Conservation (phyloP, 768 basidiomycete species). For the Rhizopogon roseolus region DNA sequence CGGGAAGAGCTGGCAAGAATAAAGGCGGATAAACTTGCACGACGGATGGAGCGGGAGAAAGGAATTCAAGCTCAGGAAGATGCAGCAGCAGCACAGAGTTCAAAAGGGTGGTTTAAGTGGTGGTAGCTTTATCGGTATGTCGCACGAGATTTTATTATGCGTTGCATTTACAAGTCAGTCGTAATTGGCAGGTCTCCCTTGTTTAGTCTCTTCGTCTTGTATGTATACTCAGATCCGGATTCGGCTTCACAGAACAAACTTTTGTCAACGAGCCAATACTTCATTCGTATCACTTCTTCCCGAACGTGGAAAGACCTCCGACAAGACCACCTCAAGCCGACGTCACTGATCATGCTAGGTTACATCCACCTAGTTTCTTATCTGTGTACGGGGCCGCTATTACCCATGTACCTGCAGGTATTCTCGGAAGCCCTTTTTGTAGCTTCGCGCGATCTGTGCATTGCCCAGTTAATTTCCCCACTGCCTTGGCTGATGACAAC, state of each 20-base stretch:
- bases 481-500: too few relatives aligned
- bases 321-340: too few relatives aligned
- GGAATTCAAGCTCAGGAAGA: slow-evolving; percentile 22
- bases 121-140: slow-evolving; percentile 12
- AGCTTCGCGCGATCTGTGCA: background rate
- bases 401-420: too few relatives aligned
- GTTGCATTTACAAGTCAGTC: background rate
- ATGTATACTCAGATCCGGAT: background rate
- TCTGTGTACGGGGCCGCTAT: too few relatives aligned
- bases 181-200: background rate
- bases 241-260: too few relatives aligned
- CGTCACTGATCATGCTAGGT: too few relatives aligned
- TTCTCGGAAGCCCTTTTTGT: background rate
- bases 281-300: too few relatives aligned
- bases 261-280: too few relatives aligned
- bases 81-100: slow-evolving; percentile 11
- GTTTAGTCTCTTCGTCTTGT: background rate
- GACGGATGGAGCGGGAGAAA: slow-evolving; percentile 39
- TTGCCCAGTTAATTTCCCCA: too few relatives aligned
- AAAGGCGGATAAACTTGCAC: slow-evolving; percentile 52
- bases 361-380: too few relatives aligned
- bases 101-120: slow-evolving; percentile 23
- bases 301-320: too few relatives aligned
- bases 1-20: slow-evolving; percentile 70
- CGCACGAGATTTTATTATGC: background rate